Base-by-base conservation (phyloP, 306 rosid species). In the Prunus davidiana region DNA sequence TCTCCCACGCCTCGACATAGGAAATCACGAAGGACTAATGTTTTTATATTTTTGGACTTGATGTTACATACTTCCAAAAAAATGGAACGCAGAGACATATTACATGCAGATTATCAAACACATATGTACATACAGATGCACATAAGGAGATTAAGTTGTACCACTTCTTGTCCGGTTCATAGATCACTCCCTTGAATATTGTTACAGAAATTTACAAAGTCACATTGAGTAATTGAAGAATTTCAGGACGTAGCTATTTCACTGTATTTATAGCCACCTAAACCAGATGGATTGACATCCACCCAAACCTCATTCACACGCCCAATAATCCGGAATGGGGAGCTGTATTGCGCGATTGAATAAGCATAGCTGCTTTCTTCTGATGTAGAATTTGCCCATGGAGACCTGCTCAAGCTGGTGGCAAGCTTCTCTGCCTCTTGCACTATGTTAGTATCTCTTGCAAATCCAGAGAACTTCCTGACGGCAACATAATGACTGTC, bases 231-330 rank as follows among this genome's bases (percentile, higher is more conserved):
- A 52, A 19, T 13, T 54, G 64, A 20, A 67, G 27, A 18, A 50
- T 58, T 61, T 87, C 84, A 88, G 74, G 80, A 87, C 2, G 87
- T 24, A 34, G 92, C 88, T 73, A 69, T 72, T 46, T 7, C 79
- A 75, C 67, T 64, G 13, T 45, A 61, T 10, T 78, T 45, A 64
- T 87, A 84, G 3, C 80, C 94, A 45, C 78, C 78, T 1, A 86
- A 57, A 3, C 82, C 76, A 47, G 88, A 82, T 14, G 88, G 84
- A 75, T 78, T 67, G 50, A 91, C 19, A 24, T 88, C 97, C 13
- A 87, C 93, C 98, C 97, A 91, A 69, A 93, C 91, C 82, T 91
- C 96, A 71, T 91, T 93, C 22, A 50, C 85, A 32, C 93, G 90
- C 12, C 89, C 89, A 28, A 69, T 63, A 45, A 89, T 51, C 71